Base-by-base conservation (phyloP, 73 alveolate genomes). In the Paramecium pentaurelia region DNA sequence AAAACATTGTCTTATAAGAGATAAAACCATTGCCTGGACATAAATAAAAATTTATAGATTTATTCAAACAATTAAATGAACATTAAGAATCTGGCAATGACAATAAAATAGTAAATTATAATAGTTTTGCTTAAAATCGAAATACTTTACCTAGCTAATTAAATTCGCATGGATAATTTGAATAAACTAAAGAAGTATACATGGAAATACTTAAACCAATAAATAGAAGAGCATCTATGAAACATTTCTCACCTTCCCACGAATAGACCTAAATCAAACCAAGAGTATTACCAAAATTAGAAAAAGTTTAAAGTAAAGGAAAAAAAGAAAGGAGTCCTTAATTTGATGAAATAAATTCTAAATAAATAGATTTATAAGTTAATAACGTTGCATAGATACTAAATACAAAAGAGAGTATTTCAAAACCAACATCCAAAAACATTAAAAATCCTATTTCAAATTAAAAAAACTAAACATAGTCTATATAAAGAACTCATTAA, bases 1-100 rank as follows among this genome's bases (percentile, higher is more conserved):
- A 77, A 22, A 77, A 77, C 28, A 14, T 27, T 10, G 47, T 77
- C 12, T 59, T 77, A n/a, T 4, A 38, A 34, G 89, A 77, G 27
- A 40, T 77, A 27, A 77, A 42, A 37, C 6, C 40, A 44, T 59
- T 77, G 9, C 89, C 89, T 34, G 89, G 89, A 12, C 89, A 77
- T 77, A 77, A 12, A 42, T 16, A 77, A 44, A 77, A 77, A 42
- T 77, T 77, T 77, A 5, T 38, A 4, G 89, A 42, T 42, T 44
- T 77, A 42, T 44, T 77, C 71, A 77, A 77, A 77, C 12, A 77
- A n/a, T 40, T 77, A 77, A 20, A 37, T 42, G 89, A 71, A 3
- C 22, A 60, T 4, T 60, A 16, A 1, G 77, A 18, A 1, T 10
- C 77, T 60, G 6, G 25, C 38, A 60, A 60, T 18, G 34, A 71